A percentile compares a stretch with the other conserved stretches of the same genome.
Conservation (phyloP, 2,329 filamentous ascomycete species). For the Aureobasidium sp. region DNA sequence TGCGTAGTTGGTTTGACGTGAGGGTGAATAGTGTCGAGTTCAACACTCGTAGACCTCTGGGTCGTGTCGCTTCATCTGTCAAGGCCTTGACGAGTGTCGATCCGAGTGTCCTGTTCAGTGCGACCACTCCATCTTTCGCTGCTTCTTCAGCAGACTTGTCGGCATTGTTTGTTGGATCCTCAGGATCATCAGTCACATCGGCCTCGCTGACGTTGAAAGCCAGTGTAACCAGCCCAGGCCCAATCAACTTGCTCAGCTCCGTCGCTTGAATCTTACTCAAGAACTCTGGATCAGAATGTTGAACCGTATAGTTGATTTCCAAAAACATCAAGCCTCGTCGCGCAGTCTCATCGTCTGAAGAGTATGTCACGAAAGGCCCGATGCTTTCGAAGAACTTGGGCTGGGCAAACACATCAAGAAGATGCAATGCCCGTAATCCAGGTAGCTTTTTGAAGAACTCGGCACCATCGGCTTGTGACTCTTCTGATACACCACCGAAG, state of each 20-base stretch:
- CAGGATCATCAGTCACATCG: slow-evolving; percentile 21
- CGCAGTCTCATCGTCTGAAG: slow-evolving; percentile 10
- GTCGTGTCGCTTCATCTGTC: slow-evolving; percentile 26
- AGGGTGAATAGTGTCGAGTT: slow-evolving; percentile 37
- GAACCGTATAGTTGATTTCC: slow-evolving; percentile 39
- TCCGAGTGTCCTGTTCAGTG: slow-evolving; percentile 26
- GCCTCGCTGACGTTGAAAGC: slow-evolving; percentile 31
- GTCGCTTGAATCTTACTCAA: slow-evolving; percentile 31
- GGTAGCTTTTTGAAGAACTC: slow-evolving; percentile 31
- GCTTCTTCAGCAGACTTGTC: slow-evolving; percentile 22
- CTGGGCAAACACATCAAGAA: slow-evolving; percentile 40
- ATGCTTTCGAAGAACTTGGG: slow-evolving; percentile 32
- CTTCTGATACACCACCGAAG: slow-evolving; percentile 34
- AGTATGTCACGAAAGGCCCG: slow-evolving; percentile 24
- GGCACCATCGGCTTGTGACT: slow-evolving; percentile 32
- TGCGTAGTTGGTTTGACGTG: slow-evolving; percentile 24
- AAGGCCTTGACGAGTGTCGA: slow-evolving; percentile 24
- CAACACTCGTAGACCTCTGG: slow-evolving; percentile 26
- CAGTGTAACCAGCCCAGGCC: slow-evolving; percentile 29
- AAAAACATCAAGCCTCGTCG: slow-evolving; percentile 33
- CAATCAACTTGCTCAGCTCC: slow-evolving; percentile 29
- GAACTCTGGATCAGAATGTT: slow-evolving; percentile 36
- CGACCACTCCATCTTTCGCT: slow-evolving; percentile 27
- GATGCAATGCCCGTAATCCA: slow-evolving; percentile 33
- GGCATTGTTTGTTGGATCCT: slow-evolving; percentile 16